Conservation (phyloP, 441 rosid species). For the Populus hybrid region DNA sequence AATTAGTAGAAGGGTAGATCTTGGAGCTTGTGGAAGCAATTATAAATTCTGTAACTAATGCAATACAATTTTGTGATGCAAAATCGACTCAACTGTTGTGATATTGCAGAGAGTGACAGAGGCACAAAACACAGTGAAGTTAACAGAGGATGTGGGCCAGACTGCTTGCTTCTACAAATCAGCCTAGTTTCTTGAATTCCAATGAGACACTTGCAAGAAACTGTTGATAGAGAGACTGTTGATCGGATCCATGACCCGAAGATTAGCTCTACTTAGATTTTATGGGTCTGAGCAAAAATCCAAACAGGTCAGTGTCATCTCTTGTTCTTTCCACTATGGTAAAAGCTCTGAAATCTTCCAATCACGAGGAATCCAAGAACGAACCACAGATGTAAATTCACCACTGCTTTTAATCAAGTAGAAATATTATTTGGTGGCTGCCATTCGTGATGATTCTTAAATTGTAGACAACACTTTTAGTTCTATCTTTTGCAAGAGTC, state of each 20-base stretch:
- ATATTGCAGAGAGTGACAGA: conserved; percentile 64
- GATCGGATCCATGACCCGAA: conserved; percentile 40
- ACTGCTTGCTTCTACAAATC: conserved; percentile 71
- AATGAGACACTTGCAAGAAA: conserved; percentile 30
- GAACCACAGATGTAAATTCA: not conserved
- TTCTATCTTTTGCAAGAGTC: not conserved
- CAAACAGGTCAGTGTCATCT: conserved; percentile 20
- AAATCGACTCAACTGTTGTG: not conserved
- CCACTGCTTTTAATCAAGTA: not conserved
- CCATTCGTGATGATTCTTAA: not conserved
- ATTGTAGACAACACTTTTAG: not conserved
- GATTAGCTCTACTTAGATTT: conserved; percentile 36
- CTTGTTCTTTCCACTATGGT: conserved; percentile 2
- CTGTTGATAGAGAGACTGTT: conserved; percentile 31
- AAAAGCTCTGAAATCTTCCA: not conserved
- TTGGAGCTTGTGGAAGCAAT: not conserved
- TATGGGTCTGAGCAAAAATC: conserved; percentile 9
- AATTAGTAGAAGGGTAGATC: not conserved
- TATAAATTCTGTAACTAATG: not conserved
- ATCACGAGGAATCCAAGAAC: not conserved
- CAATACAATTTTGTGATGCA: not conserved
- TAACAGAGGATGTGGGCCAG: conserved; percentile 95
- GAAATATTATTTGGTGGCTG: not conserved
- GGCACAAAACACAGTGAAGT: conserved; percentile 62
- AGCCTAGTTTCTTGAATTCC: conserved; percentile 68